phyloP scores from a whole-genome alignment of 139 green algal genomes.

The Picochlorum sp. region DNA sequence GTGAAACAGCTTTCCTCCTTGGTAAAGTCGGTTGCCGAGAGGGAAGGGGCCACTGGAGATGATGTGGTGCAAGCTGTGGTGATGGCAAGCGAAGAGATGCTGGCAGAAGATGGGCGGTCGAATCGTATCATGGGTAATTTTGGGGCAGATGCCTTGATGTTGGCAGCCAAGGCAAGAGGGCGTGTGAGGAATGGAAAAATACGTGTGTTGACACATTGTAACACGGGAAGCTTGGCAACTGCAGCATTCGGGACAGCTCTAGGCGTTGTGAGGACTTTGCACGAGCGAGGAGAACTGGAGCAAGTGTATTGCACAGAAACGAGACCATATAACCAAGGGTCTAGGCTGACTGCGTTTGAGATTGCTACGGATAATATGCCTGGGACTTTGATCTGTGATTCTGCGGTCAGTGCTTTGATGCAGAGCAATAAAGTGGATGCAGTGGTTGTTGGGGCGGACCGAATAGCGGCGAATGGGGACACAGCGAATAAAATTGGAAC shows the following conservation, averaged over 20 bases:
- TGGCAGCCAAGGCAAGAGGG: conserved; percentile 16
- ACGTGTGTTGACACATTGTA: conserved; percentile 90
- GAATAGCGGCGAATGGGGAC: conserved; percentile 81
- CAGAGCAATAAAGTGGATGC: conserved; percentile 30
- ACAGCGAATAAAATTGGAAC: conserved; percentile 94
- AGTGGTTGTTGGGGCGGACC: conserved; percentile 90
- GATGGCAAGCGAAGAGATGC: conserved; percentile 55
- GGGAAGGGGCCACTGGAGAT: conserved; percentile 18
- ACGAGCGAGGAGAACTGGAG: conserved; percentile 59
- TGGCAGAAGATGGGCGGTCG: conserved; percentile 65
- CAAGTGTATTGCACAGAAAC: conserved; percentile 85
- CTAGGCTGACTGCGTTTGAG: conserved; percentile 91
- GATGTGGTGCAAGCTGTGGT: conserved; percentile 51
- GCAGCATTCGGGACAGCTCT: conserved; percentile 85
- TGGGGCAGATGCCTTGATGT: conserved; percentile 63
- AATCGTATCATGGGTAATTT: conserved; percentile 74
- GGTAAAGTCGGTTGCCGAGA: conserved; percentile 17
- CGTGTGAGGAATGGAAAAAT: conserved; percentile 18
- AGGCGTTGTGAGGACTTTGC: conserved; percentile 77
- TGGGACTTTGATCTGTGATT: conserved; percentile 83
- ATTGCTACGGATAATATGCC: conserved; percentile 82
- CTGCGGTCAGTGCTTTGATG: conserved; percentile 76
- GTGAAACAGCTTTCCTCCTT: conserved; percentile 43
- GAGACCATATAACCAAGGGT: conserved; percentile 91
- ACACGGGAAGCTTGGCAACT: conserved; percentile 90